These are phyloP conservation scores for Elaeis oleifera DNA, from an alignment of 202 grass and related monocot species.

Conservation along the genomic window DNA sequence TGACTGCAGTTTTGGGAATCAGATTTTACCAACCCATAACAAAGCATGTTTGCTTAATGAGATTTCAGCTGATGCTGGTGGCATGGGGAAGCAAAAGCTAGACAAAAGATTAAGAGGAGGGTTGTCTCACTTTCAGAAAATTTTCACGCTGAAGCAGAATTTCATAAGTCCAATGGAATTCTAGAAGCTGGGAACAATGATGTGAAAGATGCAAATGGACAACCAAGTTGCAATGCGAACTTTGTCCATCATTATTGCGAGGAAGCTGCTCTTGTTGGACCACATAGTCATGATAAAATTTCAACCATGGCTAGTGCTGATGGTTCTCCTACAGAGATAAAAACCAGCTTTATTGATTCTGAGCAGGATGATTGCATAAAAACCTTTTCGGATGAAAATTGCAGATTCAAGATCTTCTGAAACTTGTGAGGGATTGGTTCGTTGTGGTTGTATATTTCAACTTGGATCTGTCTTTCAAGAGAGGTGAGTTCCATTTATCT, in stretches of 20 bases:
- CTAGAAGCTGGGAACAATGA: constrained; percentile 4
- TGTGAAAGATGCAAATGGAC: neutral
- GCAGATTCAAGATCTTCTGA: constrained; percentile 39
- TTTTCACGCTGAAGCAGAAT: constrained; percentile 24
- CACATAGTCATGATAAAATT: neutral
- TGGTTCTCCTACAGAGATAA: neutral
- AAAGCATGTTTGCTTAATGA: constrained; percentile 27
- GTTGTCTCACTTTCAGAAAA: constrained; percentile 42
- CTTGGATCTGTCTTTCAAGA: constrained; percentile 34
- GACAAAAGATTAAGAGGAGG: constrained; percentile 39
- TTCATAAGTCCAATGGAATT: constrained; percentile 23
- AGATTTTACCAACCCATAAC: constrained; percentile 1
- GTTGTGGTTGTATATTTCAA: constrained; percentile 70
- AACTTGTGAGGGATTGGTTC: constrained; percentile 54
- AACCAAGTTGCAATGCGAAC: neutral
- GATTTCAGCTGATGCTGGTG: constrained; percentile 21
- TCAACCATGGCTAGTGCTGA: neutral
- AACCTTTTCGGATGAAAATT: constrained; percentile 54
- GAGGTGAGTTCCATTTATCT: constrained; percentile 32
- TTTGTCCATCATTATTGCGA: neutral
- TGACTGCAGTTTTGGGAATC: constrained; percentile 8
- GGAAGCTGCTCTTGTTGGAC: neutral
- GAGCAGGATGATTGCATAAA: constrained; percentile 24
- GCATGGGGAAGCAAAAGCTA: constrained; percentile 32
- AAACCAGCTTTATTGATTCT: constrained; percentile 21